phyloP scores from a whole-genome alignment of 23 red algal genomes.

The Gracilaria vermiculophylla region DNA sequence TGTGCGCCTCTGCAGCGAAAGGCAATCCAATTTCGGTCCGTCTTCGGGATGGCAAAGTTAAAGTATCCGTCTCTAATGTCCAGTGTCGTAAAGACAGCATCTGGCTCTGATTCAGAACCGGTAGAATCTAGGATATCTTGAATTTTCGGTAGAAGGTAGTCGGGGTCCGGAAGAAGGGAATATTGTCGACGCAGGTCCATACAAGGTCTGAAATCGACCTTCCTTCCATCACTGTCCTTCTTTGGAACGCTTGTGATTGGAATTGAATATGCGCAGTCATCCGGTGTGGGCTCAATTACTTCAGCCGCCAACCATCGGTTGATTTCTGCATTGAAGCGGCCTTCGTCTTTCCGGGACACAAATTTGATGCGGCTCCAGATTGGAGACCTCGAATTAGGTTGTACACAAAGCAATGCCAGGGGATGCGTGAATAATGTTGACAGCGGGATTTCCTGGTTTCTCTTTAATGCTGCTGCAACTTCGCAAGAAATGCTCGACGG shows the following conservation, averaged over 20 bases:
- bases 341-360: background rate
- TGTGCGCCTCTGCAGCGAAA: background rate
- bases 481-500: background rate
- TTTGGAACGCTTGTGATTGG: background rate
- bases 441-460: background rate
- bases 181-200: background rate
- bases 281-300: background rate
- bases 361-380: slow-evolving; percentile 6
- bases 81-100: background rate
- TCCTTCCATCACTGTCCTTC: background rate
- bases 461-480: background rate
- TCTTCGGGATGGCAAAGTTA: background rate
- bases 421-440: background rate
- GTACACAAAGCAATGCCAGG: background rate
- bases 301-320: background rate
- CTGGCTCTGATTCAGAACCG: background rate
- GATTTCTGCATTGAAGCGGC: background rate
- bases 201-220: background rate
- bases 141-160: background rate
- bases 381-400: background rate
- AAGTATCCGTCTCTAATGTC: slow-evolving; percentile 13
- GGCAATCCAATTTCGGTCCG: background rate
- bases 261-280: background rate
- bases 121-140: background rate
- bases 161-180: background rate